phyloP scores from a whole-genome alignment of 805 yeast species.

The Sugiyamaella qingdaonensis region DNA sequence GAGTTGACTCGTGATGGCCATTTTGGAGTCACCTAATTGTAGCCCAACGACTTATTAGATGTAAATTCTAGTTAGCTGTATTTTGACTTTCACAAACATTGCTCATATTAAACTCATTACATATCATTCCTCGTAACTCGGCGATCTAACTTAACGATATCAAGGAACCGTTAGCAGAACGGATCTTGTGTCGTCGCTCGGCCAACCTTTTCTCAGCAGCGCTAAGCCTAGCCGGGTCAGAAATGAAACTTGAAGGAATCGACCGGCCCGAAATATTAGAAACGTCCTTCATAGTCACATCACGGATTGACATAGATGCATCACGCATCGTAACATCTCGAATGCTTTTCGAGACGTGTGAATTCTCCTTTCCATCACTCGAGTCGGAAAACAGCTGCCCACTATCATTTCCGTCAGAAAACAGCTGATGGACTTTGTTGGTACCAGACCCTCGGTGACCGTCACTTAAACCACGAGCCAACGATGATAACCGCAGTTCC shows the following conservation, averaged over 20 bases:
- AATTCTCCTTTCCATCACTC: neutral
- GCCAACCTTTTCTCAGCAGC: conserved; percentile 2
- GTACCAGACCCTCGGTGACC: neutral
- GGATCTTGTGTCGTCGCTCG: conserved; percentile 5
- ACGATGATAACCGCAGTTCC: neutral
- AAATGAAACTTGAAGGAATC: neutral
- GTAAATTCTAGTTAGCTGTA: too few relatives aligned
- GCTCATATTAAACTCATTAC: neutral
- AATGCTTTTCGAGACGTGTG: neutral
- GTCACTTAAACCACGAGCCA: neutral
- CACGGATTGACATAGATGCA: conserved; percentile 5
- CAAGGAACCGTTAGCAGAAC: conserved; percentile 4
- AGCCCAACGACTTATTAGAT: too few relatives aligned
- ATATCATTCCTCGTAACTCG: neutral
- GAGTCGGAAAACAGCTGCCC: neutral
- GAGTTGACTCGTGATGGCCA: too few relatives aligned
- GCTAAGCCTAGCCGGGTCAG: neutral
- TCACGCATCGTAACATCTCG: neutral
- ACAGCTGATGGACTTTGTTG: neutral
- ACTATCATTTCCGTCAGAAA: neutral
- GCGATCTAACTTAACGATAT: conserved; percentile 5
- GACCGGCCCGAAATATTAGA: conserved; percentile 4
- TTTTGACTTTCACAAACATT: neutral
- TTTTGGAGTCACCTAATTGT: too few relatives aligned
- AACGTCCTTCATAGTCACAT: conserved; percentile 8